Base-by-base conservation (phyloP, 768 basidiomycete species). In the Xanthoconium stramineum region DNA sequence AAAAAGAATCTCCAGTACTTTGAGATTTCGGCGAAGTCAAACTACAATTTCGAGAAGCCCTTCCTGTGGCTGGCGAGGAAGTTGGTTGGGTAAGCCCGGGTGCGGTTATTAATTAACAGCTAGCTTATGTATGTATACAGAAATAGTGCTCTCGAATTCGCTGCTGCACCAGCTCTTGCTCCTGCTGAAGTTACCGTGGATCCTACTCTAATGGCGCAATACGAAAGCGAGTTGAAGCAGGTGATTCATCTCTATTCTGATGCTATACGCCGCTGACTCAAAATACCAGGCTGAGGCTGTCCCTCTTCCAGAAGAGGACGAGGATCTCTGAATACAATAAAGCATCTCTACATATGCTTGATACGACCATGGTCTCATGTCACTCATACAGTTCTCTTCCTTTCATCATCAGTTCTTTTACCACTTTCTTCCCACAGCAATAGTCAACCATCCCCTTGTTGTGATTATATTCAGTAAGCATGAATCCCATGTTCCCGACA, bases 1-100 rank as follows among this genome's bases (percentile, higher is more conserved):
- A 99, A 99, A 91, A 99, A 99, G 84, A 98, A 96, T 77, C 83
- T 99, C 50, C 97, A 98, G 72, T 99, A 99, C 80, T 99, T 95
- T 72, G 97, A 99, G 70, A 98, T 99, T 65, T 98, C 97, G 0
- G 97, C 97, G 52, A 99, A 99, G 78, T 98, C 95, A 45, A 99
- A 99, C 82, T 99, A 98, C 76, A 99, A 99, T 82, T 98, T 98
- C 70, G 97, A 99, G 78, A 98, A 98, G 75, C 97, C 97, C 48
- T 98, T 99, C 92, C 83, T 99, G 61, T 98, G 97, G 97, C 82
- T 98, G 72, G 95, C 93, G 56, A 85, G 94, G 79, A 99, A 98
- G 79, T 82, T 99, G 60, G 95, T 96, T 61, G 96, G 94, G 93
- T 94, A 66, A 59, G 91, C 80, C 7, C 38, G 14, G 8, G 7